Evolutionary conservation across 2,329 filamentous ascomycete genomes (phyloP), one percentile per base, ranked within the genome.

Genomic region (Neofusicoccum ribis): DNA sequence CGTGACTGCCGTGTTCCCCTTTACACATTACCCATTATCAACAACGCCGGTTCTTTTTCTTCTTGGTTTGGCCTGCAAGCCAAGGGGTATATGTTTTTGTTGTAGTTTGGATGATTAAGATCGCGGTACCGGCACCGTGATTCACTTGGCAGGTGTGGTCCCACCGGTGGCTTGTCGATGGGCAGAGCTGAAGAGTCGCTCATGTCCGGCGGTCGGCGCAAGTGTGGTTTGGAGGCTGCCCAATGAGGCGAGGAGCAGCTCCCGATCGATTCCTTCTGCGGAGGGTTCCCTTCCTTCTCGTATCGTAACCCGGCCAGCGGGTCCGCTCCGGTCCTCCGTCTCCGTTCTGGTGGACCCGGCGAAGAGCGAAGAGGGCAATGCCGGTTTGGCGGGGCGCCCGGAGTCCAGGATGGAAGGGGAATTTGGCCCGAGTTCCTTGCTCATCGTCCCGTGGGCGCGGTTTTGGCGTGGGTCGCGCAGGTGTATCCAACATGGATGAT

Each of bases 401-500:
- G 56, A 60, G 56, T 47, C 43, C 27, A 15, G 56, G 31, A 46
- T 43, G 14, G 56, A 60, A 37, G 14, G 54, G 54, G 54, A 43
- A 44, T 20, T n/a, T 17, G 7, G 31, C 14, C 54, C 54, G 56
- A 20, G 23, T 46, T 14, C 27, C 8, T 17, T 47, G 23, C 47
- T 47, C 27, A 60, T 47, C 56, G 56, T 23, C 56, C 56, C 17
- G 56, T 47, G 17, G 56, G 56, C 9, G 56, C 56, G n/a, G 59
- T 62, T 36, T 62, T 62, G 3, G 62, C 41, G 43, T 64, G 62
- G 20, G 50, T 49, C 14, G 65, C 68, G 60, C 74, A 76, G 14
- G 70, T 67, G 5, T 71, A 70, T 7, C 74, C 74, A 17, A 76
- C 74, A 63, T 72, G 72, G 39, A 76, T 66, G 27, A 74, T 50